Evolutionary conservation across 805 yeast species (phyloP).

Genomic region (Lipomyces chichibuensis): DNA sequence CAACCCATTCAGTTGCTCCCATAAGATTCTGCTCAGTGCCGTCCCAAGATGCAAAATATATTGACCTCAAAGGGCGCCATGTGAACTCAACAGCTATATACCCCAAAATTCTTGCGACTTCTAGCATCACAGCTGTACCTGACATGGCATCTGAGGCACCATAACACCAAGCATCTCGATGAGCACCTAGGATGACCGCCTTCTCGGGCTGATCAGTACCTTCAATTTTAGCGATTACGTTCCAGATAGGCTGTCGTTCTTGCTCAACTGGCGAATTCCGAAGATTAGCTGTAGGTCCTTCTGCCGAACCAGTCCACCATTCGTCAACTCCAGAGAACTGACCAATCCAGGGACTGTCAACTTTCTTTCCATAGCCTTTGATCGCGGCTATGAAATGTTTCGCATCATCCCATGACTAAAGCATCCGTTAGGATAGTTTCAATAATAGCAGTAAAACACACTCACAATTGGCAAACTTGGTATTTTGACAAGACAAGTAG

Average conservation of each 20-base stretch:
- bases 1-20: constrained; percentile 81
- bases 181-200: constrained; percentile 71
- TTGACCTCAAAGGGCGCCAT: constrained; percentile 75
- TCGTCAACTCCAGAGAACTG: constrained; percentile 40
- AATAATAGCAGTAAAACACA: not conserved
- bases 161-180: constrained; percentile 79
- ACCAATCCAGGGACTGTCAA: constrained; percentile 25
- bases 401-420: constrained; percentile 67
- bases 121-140: constrained; percentile 68
- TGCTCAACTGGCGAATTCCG: constrained; percentile 51
- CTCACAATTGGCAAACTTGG: constrained; percentile 67
- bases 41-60: constrained; percentile 76
- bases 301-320: constrained; percentile 37
- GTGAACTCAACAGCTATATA: constrained; percentile 52
- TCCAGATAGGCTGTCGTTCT: constrained; percentile 62
- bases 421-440: not conserved
- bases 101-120: constrained; percentile 62
- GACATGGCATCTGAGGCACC: constrained; percentile 84
- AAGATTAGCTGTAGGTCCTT: constrained; percentile 25
- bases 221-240: constrained; percentile 63
- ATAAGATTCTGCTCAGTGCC: constrained; percentile 73
- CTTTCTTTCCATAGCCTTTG: constrained; percentile 48
- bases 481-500: constrained; percentile 60
- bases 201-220: constrained; percentile 52
- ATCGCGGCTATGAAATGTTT: constrained; percentile 47